Conservation (phyloP, 495 filamentous ascomycete genomes). For the Penicillium coprophilum region DNA sequence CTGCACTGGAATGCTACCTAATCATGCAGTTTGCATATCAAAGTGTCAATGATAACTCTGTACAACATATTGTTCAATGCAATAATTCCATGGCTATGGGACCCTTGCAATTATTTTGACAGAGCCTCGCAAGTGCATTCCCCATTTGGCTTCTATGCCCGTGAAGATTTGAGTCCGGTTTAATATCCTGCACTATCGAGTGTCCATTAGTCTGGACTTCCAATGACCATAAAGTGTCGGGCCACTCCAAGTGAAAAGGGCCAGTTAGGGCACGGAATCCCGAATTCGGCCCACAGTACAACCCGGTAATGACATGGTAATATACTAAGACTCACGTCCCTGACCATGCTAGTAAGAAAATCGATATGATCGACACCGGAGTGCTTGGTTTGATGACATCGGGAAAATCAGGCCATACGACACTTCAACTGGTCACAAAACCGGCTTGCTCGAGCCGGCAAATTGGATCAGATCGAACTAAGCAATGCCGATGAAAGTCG, state of each 20-base stretch:
- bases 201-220: too few species aligned
- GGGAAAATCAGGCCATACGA: neutral
- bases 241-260: neutral
- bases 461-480: constrained; percentile 4
- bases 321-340: neutral
- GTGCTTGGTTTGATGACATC: neutral
- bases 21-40: too few species aligned
- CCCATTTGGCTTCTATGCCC: too few species aligned
- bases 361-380: neutral
- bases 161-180: too few species aligned
- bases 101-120: too few species aligned
- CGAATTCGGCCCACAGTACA: neutral
- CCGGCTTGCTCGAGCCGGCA: neutral
- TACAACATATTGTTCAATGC: too few species aligned
- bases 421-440: neutral
- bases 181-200: too few species aligned
- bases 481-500: constrained; percentile 9
- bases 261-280: neutral
- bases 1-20: too few species aligned
- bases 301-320: neutral
- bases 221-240: too few species aligned
- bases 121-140: too few species aligned
- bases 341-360: neutral
- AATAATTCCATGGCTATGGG: too few species aligned
- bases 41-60: too few species aligned